Percentiles rank a stretch among this genome's conserved stretches.
Conservation (phyloP, 768 basidiomycete species). For the Leccinum disarticulatum region DNA sequence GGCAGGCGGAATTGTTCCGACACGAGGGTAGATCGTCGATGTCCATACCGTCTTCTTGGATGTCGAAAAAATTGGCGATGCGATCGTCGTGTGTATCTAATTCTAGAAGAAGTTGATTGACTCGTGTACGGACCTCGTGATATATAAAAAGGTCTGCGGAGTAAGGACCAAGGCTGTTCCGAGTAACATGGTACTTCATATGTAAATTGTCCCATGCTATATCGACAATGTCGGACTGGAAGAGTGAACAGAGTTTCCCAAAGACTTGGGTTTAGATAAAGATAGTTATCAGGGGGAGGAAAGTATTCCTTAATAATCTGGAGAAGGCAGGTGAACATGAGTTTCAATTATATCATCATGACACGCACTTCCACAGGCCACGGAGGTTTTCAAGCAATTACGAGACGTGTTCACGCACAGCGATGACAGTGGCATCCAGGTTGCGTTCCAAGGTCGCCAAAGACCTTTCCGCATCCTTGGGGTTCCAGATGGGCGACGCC, state of each 20-base stretch:
- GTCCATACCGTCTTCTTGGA: slow-evolving; percentile 28
- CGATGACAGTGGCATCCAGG: slow-evolving; percentile 70
- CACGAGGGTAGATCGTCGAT: slow-evolving; percentile 24
- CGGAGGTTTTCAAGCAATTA: slow-evolving; percentile 64
- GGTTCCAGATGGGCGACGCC: slow-evolving; percentile 85
- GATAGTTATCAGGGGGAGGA: slow-evolving; percentile 49
- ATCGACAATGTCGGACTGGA: slow-evolving; percentile 36
- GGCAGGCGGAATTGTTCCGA: slow-evolving; percentile 36
- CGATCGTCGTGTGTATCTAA: slow-evolving; percentile 21
- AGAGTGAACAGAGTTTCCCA: slow-evolving; percentile 51
- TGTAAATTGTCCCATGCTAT: slow-evolving; percentile 62
- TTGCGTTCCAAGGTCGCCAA: slow-evolving; percentile 65
- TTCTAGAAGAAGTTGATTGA: slow-evolving; percentile 41
- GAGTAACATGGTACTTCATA: slow-evolving; percentile 60
- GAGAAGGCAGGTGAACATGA: background rate
- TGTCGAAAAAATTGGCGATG: slow-evolving; percentile 14
- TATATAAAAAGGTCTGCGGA: slow-evolving; percentile 73
- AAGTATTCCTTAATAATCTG: slow-evolving; percentile 61
- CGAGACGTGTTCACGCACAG: slow-evolving; percentile 65
- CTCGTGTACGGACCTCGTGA: slow-evolving; percentile 53
- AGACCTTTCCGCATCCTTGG: slow-evolving; percentile 63
- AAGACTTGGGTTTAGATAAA: slow-evolving; percentile 55
- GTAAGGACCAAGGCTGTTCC: slow-evolving; percentile 67
- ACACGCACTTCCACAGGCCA: slow-evolving; percentile 61
- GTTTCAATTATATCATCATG: background rate